Percentiles rank a stretch among this genome's conserved stretches.
Evolutionary conservation across 257 asterid species (phyloP).

Genomic region (Primulina huaijiensis): DNA sequence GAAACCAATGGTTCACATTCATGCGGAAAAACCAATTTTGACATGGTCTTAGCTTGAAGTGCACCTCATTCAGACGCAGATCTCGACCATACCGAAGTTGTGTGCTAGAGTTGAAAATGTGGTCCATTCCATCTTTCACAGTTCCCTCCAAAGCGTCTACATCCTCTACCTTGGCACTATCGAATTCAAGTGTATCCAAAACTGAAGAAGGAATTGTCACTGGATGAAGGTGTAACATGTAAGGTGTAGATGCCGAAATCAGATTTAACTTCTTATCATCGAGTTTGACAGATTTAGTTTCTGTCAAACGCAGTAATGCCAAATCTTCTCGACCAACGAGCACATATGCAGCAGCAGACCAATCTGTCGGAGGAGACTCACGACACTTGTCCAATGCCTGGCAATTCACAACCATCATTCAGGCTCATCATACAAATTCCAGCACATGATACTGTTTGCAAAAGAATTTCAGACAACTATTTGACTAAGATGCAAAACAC

Average conservation of each 20-base stretch:
- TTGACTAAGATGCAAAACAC: slow-evolving; percentile 6
- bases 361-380: slow-evolving; percentile 88
- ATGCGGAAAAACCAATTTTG: slow-evolving; percentile 1
- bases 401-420: slow-evolving; percentile 22
- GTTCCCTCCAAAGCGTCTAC: slow-evolving; percentile 70
- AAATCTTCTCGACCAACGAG: slow-evolving; percentile 97
- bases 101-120: slow-evolving; percentile 81
- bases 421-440: neutral
- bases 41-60: slow-evolving; percentile 20
- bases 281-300: slow-evolving; percentile 49
- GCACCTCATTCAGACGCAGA: slow-evolving; percentile 94
- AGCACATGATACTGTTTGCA: too few relatives aligned
- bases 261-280: slow-evolving; percentile 59
- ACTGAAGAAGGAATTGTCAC: slow-evolving; percentile 84
- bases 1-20: slow-evolving; percentile 1
- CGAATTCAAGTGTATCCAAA: slow-evolving; percentile 73
- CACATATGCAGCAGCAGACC: slow-evolving; percentile 96
- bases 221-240: slow-evolving; percentile 82
- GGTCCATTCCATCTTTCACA: slow-evolving; percentile 88
- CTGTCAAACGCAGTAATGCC: slow-evolving; percentile 61
- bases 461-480: too few relatives aligned
- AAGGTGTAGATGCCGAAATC: slow-evolving; percentile 76
- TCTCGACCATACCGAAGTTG: slow-evolving; percentile 93
- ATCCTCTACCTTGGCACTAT: slow-evolving; percentile 63
- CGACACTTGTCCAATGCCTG: slow-evolving; percentile 94